Evolutionary conservation across 2,329 filamentous ascomycete species (phyloP).

Genomic region (Nemania abortiva): DNA sequence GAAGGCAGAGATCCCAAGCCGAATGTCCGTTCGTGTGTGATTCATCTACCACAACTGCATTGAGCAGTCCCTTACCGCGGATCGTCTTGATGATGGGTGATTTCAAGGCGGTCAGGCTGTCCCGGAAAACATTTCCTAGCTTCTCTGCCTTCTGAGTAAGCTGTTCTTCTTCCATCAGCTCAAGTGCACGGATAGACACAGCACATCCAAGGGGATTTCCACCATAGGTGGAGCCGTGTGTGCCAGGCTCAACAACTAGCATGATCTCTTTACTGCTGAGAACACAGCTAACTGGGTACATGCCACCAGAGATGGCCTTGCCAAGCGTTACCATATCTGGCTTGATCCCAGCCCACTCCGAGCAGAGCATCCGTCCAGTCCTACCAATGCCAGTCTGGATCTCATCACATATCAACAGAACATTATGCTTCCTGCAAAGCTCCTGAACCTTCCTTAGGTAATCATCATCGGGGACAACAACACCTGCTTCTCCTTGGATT

Average conservation of each 20-base stretch:
- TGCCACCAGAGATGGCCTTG: constrained; percentile 97
- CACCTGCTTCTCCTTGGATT: constrained; percentile 97
- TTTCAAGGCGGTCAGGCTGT: constrained; percentile 79
- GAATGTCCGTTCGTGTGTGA: constrained; percentile 83
- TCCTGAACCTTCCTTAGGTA: constrained; percentile 85
- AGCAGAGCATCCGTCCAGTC: constrained; percentile 93
- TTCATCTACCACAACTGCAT: constrained; percentile 97
- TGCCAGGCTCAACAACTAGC: constrained; percentile 95
- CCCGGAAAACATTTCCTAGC: constrained; percentile 85
- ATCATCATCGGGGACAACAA: constrained; percentile 91
- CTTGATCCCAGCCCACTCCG: constrained; percentile 94
- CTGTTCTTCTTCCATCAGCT: constrained; percentile 92
- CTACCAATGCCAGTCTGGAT: constrained; percentile 98
- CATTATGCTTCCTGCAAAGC: constrained; percentile 94
- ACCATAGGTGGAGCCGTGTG: constrained; percentile 98
- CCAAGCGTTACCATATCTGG: constrained; percentile 94
- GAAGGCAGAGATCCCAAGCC: constrained; percentile 95
- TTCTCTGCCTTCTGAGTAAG: constrained; percentile 85
- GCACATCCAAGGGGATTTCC: constrained; percentile 96
- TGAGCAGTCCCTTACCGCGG: constrained; percentile 92
- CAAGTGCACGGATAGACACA: constrained; percentile 92
- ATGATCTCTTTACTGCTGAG: constrained; percentile 90
- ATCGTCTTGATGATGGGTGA: constrained; percentile 85
- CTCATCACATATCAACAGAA: constrained; percentile 96
- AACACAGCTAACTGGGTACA: constrained; percentile 98